phyloP scores from a whole-genome alignment of 129 eudicot genomes.

The Mikania micrantha region DNA sequence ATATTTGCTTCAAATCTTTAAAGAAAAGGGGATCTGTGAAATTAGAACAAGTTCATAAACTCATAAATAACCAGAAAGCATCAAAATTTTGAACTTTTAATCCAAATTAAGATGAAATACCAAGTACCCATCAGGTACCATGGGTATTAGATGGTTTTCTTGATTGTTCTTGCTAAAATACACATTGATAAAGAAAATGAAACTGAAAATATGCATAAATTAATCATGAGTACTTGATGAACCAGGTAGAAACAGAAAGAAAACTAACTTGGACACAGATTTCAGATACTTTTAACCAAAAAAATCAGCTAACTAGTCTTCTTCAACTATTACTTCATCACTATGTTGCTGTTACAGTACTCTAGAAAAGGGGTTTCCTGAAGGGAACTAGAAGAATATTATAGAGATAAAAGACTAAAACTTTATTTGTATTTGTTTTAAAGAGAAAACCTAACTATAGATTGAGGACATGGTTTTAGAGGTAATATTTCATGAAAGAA shows the following conservation, averaged over 20 bases:
- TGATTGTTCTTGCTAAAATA: conserved; percentile 16
- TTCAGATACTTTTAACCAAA: conserved; percentile 12
- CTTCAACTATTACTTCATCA: neutral
- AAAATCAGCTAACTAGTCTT: neutral
- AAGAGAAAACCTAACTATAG: conserved; percentile 22
- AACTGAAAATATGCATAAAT: no score
- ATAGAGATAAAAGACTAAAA: conserved; percentile 21
- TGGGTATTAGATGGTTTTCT: conserved; percentile 19
- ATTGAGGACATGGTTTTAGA: conserved; percentile 19
- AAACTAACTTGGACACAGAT: conserved; percentile 23
- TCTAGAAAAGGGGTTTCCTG: neutral
- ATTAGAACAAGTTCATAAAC: conserved; percentile 11
- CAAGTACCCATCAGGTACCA: conserved; percentile 19
- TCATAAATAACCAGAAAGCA: neutral
- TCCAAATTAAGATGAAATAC: conserved; percentile 5
- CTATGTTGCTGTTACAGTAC: conserved; percentile 5
- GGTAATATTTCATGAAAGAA: conserved; percentile 14
- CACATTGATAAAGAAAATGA: conserved; percentile 12
- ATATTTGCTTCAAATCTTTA: conserved; percentile 17
- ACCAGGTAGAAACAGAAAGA: conserved; percentile 8
- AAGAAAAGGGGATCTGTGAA: conserved; percentile 23
- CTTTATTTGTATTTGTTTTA: conserved; percentile 18
- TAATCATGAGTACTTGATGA: conserved; percentile 14
- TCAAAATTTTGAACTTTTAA: neutral
- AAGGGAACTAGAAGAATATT: conserved; percentile 3